Conservation (phyloP, 805 yeast genomes). For the Hanseniaspora occidentalis region DNA sequence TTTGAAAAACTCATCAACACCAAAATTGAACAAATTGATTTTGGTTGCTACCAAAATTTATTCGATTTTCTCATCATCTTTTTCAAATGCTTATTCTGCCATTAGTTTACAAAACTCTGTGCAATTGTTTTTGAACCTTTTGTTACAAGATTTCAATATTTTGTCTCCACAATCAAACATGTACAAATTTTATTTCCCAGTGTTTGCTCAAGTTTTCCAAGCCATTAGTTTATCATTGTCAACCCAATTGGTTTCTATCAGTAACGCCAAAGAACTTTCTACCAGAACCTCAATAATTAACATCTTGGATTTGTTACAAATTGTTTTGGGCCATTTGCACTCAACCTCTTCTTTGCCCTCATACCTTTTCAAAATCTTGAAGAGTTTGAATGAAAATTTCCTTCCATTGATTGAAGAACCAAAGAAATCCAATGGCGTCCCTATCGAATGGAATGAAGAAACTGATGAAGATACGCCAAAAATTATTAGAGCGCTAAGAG, state of each 20-base stretch:
- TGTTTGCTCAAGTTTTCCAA: background rate
- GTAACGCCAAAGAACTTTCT: background rate
- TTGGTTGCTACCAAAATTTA: background rate
- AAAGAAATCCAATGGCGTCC: background rate
- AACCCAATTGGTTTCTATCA: background rate
- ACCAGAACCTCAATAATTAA: background rate
- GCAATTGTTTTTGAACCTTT: background rate
- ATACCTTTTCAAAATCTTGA: background rate
- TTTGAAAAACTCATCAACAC: background rate
- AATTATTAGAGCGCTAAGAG: background rate
- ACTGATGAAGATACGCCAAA: background rate
- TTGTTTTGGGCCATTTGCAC: background rate
- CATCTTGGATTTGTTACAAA: background rate
- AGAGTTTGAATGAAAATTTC: background rate
- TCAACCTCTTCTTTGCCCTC: background rate
- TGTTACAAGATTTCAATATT: background rate
- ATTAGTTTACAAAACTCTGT: background rate
- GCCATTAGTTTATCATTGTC: background rate
- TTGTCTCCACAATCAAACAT: background rate
- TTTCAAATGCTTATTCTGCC: background rate
- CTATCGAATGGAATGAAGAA: background rate
- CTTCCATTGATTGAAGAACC: background rate
- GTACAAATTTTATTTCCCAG: background rate
- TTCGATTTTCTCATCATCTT: background rate
- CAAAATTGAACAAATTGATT: background rate